These are phyloP conservation scores for Russula dissimulans DNA, from an alignment of 768 basidiomycete genomes.

Conservation along the genomic window DNA sequence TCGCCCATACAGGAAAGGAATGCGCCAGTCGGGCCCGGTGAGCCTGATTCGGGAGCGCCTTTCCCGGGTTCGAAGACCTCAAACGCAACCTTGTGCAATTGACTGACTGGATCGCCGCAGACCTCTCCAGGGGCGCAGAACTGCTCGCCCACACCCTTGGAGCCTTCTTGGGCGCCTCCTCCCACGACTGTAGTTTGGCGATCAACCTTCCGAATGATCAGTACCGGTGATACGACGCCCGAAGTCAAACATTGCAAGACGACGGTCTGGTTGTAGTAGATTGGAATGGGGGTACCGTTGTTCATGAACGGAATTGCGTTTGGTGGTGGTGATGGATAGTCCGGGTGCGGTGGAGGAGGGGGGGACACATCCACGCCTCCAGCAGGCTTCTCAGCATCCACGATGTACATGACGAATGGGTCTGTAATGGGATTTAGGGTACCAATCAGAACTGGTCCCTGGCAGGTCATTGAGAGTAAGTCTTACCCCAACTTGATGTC, in stretches of 20 bases:
- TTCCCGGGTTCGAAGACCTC: conserved; percentile 75
- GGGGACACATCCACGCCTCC: conserved; percentile 70
- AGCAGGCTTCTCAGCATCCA: conserved; percentile 80
- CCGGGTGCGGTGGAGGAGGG: conserved; percentile 74
- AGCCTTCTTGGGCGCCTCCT: conserved; percentile 81
- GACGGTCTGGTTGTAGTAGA: conserved; percentile 96
- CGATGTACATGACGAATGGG: conserved; percentile 95
- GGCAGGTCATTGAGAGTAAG: conserved; percentile 12
- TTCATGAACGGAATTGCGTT: conserved; percentile 82
- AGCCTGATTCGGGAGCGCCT: conserved; percentile 63
- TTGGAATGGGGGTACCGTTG: conserved; percentile 77
- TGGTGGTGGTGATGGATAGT: conserved; percentile 87
- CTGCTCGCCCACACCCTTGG: conserved; percentile 75
- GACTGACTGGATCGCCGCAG: conserved; percentile 89
- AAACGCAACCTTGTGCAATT: conserved; percentile 92
- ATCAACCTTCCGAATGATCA: conserved; percentile 92
- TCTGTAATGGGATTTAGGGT: conserved; percentile 34
- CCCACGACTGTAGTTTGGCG: conserved; percentile 85
- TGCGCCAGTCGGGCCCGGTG: conserved; percentile 68
- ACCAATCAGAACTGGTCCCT: conserved; percentile 16
- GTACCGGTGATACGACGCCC: conserved; percentile 85
- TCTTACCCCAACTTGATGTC: conserved; percentile 81
- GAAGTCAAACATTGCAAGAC: conserved; percentile 92
- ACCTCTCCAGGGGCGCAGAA: conserved; percentile 79
- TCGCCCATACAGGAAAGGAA: conserved; percentile 91